phyloP scores from a whole-genome alignment of 1,139 yeast species.

The Pneumocystis sp. region DNA sequence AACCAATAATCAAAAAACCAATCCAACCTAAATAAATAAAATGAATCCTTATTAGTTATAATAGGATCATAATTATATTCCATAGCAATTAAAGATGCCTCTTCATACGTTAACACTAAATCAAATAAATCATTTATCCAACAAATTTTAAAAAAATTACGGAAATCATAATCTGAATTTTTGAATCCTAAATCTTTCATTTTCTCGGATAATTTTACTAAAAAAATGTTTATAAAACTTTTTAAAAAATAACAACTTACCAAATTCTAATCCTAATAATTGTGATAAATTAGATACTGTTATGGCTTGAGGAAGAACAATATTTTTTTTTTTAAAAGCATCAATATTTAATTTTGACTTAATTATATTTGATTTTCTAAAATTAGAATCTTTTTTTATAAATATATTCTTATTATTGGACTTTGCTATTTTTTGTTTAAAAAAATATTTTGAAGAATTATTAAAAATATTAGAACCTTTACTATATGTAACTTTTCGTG shows the following conservation, averaged over 20 bases:
- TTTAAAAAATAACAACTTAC: not conserved
- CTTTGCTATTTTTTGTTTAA: not conserved
- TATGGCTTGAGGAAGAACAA: constrained; percentile 43
- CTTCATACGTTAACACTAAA: constrained; percentile 31
- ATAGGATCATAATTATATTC: constrained; percentile 62
- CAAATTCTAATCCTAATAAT: constrained; percentile 49
- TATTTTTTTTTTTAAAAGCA: not conserved
- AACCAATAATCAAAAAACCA: not conserved
- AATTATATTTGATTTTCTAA: not conserved
- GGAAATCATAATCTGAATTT: constrained; percentile 58
- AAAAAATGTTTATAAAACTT: not conserved
- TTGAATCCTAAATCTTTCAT: constrained; percentile 62
- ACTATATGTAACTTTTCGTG: not conserved
- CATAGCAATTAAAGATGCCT: constrained; percentile 72
- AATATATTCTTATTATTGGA: not conserved
- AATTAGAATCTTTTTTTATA: not conserved
- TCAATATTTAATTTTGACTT: not conserved
- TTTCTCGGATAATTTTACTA: constrained; percentile 37
- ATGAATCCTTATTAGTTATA: constrained; percentile 43
- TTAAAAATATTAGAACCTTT: not conserved
- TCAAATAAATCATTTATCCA: constrained; percentile 35
- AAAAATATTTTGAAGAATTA: not conserved
- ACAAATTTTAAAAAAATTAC: constrained; percentile 21
- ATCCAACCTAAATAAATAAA: constrained; percentile 40
- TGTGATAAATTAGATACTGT: constrained; percentile 66